Evolutionary conservation across 371 early-diverging fungal species (phyloP).

Genomic region (Lichtheimia ramosa): DNA sequence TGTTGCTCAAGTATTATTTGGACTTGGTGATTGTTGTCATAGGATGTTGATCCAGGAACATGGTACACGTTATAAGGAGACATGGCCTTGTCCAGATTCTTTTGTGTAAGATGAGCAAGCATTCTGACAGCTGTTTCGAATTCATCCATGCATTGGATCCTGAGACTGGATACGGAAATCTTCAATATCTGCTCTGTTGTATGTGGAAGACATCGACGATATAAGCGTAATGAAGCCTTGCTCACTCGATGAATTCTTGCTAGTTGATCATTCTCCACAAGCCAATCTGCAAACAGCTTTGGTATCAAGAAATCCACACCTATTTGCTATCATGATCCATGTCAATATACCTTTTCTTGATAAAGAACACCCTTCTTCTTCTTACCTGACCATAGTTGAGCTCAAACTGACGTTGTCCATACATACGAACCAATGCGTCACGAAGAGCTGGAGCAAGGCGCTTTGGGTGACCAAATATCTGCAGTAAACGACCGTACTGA

Average conservation of each 20-base stretch:
- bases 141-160: neutral
- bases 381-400: conserved; percentile 12
- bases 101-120: conserved; percentile 15
- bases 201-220: conserved; percentile 11
- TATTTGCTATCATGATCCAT: neutral
- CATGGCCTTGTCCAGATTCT: conserved; percentile 13
- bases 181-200: conserved; percentile 23
- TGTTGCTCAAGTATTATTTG: no score
- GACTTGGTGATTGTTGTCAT: no score
- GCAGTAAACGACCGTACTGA: conserved; percentile 15
- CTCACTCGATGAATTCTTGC: conserved; percentile 14
- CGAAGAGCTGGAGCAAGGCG: conserved; percentile 12
- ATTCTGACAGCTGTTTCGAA: conserved; percentile 23
- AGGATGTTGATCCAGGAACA: conserved; percentile 1
- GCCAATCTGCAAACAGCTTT: neutral
- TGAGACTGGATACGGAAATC: conserved; percentile 11
- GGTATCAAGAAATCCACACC: conserved; percentile 18
- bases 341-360: neutral
- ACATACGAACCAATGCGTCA: conserved; percentile 17
- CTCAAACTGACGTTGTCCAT: conserved; percentile 1
- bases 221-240: conserved; percentile 9
- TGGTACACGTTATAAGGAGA: conserved; percentile 29
- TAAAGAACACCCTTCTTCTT: neutral
- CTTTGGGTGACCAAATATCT: conserved; percentile 8
- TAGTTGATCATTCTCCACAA: conserved; percentile 6